These are phyloP conservation scores for Anthoceros angustus DNA, from an alignment of 225 moss, liverwort and hornwort species.

Conservation along the genomic window DNA sequence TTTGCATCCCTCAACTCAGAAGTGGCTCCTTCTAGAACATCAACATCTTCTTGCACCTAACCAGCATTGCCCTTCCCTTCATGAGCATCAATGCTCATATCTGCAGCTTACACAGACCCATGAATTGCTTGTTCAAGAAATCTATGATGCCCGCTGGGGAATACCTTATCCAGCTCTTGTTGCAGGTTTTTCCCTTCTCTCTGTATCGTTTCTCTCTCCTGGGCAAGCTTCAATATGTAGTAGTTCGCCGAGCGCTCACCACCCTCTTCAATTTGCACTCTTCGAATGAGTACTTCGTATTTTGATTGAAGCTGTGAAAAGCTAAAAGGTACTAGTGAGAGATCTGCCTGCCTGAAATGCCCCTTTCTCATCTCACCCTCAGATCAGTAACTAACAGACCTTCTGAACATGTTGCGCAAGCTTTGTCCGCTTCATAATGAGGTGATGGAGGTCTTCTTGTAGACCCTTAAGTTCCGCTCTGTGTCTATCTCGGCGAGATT, in stretches of 20 bases:
- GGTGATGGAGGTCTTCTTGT: slow-evolving; percentile 54
- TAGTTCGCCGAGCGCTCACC: slow-evolving; percentile 39
- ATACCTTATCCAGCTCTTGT: slow-evolving; percentile 55
- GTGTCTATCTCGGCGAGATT: slow-evolving; percentile 39
- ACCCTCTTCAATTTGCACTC: slow-evolving; percentile 55
- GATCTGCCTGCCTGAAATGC: no score
- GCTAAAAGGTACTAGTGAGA: background rate
- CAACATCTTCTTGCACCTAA: background rate
- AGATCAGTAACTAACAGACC: slow-evolving; percentile 18
- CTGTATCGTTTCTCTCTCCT: slow-evolving; percentile 41
- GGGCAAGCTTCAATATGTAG: slow-evolving; percentile 38
- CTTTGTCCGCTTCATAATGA: slow-evolving; percentile 57
- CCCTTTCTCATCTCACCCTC: background rate
- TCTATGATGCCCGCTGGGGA: background rate
- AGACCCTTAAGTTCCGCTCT: slow-evolving; percentile 52
- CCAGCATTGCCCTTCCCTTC: background rate
- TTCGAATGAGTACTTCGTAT: slow-evolving; percentile 42
- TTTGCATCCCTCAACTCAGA: slow-evolving; percentile 56
- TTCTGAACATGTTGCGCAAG: slow-evolving; percentile 51
- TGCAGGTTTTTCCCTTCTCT: slow-evolving; percentile 38
- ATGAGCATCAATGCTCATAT: no score
- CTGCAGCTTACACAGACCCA: background rate
- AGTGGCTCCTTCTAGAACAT: slow-evolving; percentile 32
- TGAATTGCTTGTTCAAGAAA: background rate
- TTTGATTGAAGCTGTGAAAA: slow-evolving; percentile 60